A percentile compares a stretch with the other conserved stretches of the same genome.
Evolutionary conservation across 2,329 filamentous ascomycete species (phyloP).

Genomic region (Exophiala sideris): DNA sequence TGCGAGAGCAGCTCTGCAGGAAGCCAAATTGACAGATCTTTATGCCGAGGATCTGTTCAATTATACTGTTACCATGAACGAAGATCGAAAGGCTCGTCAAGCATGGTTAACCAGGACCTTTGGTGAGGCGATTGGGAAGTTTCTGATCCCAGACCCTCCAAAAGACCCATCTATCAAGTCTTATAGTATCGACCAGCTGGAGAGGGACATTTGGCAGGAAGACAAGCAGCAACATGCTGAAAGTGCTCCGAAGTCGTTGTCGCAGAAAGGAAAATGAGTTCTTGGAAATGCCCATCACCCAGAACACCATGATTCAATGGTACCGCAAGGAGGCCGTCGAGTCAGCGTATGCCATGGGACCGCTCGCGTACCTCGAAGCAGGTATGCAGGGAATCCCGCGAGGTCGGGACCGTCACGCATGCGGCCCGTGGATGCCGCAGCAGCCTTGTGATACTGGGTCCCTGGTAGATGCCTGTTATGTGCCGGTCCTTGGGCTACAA

Average conservation of each 20-base stretch:
- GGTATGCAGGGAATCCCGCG: too few relatives aligned
- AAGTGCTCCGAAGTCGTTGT: background rate
- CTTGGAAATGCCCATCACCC: too few relatives aligned
- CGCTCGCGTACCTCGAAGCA: too few relatives aligned
- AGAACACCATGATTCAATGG: too few relatives aligned
- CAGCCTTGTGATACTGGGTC: too few relatives aligned
- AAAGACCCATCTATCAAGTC: slow-evolving; percentile 25
- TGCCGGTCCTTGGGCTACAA: too few relatives aligned
- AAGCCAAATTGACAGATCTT: slow-evolving; percentile 25
- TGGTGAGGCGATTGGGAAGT: slow-evolving; percentile 28
- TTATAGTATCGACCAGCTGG: slow-evolving; percentile 23
- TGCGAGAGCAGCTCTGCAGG: slow-evolving; percentile 28
- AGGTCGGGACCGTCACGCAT: too few relatives aligned
- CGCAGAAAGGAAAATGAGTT: background rate
- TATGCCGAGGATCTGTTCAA: slow-evolving; percentile 27
- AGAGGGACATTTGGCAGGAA: slow-evolving; percentile 27
- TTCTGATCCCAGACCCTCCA: slow-evolving; percentile 28
- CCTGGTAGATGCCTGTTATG: too few relatives aligned
- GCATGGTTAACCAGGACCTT: slow-evolving; percentile 25
- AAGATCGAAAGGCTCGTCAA: slow-evolving; percentile 26
- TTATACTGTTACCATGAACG: slow-evolving; percentile 27
- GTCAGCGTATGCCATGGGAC: too few relatives aligned
- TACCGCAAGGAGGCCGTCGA: too few relatives aligned
- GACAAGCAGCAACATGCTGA: background rate
- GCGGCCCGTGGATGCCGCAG: too few relatives aligned